Percentiles rank a stretch among this genome's conserved stretches.
These are phyloP conservation scores for Dactylonectria estremocensis DNA, from an alignment of 2,329 filamentous ascomycete species.

Conservation along the genomic window DNA sequence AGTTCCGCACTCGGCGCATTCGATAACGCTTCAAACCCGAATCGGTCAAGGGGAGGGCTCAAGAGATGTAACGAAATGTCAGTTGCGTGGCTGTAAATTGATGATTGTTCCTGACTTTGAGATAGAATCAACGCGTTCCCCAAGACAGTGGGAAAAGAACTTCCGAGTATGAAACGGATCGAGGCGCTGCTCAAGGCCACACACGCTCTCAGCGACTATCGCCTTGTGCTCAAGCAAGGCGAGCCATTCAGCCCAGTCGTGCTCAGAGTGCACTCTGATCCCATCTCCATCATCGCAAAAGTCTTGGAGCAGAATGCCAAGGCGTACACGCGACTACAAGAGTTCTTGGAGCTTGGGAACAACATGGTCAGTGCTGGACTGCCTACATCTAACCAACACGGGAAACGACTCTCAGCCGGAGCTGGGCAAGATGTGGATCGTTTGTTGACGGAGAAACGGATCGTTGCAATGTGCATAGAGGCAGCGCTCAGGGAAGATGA, in stretches of 20 bases:
- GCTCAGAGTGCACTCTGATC: conserved; percentile 83
- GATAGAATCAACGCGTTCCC: conserved; percentile 76
- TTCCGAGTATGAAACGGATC: conserved; percentile 67
- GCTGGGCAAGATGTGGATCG: conserved; percentile 51
- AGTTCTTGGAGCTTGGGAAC: conserved; percentile 78
- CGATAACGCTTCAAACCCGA: conserved; percentile 87
- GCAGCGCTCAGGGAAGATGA: conserved; percentile 82
- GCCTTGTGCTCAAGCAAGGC: conserved; percentile 83
- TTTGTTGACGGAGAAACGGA: conserved; percentile 71
- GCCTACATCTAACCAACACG: conserved; percentile 34
- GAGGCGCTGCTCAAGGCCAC: conserved; percentile 80
- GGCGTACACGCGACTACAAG: conserved; percentile 82
- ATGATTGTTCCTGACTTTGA: conserved; percentile 39
- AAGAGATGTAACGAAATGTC: conserved; percentile 85
- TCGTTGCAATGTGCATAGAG: conserved; percentile 86
- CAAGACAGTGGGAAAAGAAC: conserved; percentile 66
- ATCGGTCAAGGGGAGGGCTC: conserved; percentile 81
- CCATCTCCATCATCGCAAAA: conserved; percentile 79
- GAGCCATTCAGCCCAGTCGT: conserved; percentile 86
- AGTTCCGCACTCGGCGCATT: conserved; percentile 78
- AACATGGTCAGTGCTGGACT: conserved; percentile 76
- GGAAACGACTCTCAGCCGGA: conserved; percentile 20
- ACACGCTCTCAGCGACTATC: conserved; percentile 82
- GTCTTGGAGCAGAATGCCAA: conserved; percentile 82
- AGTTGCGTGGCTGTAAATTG: conserved; percentile 45